Evolutionary conservation across 169 alveolate genomes (phyloP).

Genomic region (Theileria sp.): DNA sequence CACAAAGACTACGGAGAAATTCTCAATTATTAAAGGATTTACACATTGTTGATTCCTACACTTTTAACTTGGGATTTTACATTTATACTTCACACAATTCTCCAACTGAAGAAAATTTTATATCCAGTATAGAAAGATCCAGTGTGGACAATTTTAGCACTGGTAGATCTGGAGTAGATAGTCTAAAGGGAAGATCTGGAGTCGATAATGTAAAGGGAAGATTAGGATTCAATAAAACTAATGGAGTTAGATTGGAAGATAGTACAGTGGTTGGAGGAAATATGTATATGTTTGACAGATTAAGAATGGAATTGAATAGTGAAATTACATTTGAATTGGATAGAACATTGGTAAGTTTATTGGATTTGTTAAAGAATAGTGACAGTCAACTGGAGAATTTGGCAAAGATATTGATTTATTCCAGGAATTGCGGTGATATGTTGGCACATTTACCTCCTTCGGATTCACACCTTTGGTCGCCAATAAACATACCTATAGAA

Average conservation of each 20-base stretch:
- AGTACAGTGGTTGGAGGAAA: neutral
- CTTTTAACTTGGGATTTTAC: neutral
- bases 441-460: conserved; percentile 51
- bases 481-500: conserved; percentile 30
- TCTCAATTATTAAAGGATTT: neutral
- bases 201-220: neutral
- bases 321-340: conserved; percentile 54
- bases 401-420: conserved; percentile 32
- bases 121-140: neutral
- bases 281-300: conserved; percentile 29
- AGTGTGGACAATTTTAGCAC: neutral
- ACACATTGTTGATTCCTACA: neutral
- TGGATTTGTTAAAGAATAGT: conserved; percentile 44
- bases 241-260: neutral
- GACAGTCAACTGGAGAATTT: conserved; percentile 10
- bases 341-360: conserved; percentile 28
- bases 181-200: neutral
- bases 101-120: neutral
- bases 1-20: neutral
- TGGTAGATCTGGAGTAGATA: neutral
- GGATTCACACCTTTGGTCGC: conserved; percentile 54
- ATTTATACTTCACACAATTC: neutral
- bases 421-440: conserved; percentile 8
- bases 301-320: conserved; percentile 29
- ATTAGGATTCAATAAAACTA: conserved; percentile 11